phyloP scores from a whole-genome alignment of 257 asterid species.

The Nicotiana noctiflora region DNA sequence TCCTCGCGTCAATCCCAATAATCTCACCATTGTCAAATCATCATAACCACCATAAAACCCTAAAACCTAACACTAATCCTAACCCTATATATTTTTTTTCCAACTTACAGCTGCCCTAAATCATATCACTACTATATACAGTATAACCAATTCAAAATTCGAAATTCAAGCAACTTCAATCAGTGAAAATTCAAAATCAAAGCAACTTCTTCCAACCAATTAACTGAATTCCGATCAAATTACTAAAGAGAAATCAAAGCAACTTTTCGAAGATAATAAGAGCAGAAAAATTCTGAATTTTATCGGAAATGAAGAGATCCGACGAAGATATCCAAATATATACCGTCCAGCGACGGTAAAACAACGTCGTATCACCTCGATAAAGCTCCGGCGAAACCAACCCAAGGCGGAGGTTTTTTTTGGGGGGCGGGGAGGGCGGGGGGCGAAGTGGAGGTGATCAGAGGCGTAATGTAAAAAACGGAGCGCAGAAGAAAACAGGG shows the following conservation, averaged over 20 bases:
- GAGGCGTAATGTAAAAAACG: constrained; percentile 2
- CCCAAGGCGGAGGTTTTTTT: constrained; percentile 12
- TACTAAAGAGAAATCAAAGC: neutral
- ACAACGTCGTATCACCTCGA: constrained; percentile 1
- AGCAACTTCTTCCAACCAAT: neutral
- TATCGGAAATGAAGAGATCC: neutral
- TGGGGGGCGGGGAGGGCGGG: too few relatives aligned
- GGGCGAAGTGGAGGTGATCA: constrained; percentile 22
- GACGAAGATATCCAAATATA: neutral
- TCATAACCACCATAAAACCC: constrained; percentile 32
- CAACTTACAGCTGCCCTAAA: constrained; percentile 26
- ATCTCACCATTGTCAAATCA: constrained; percentile 68
- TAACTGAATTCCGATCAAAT: constrained; percentile 1
- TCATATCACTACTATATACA: constrained; percentile 11
- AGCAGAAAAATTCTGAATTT: neutral
- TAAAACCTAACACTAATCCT: constrained; percentile 35
- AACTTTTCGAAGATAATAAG: neutral
- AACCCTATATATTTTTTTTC: neutral
- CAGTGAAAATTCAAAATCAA: too few relatives aligned
- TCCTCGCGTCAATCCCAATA: constrained; percentile 73
- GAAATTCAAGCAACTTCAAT: neutral
- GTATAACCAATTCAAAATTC: neutral
- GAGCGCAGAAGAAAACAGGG: constrained; percentile 1
- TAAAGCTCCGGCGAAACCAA: constrained; percentile 7
- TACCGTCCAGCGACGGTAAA: neutral